These are phyloP conservation scores for Luzula sylvatica DNA, from an alignment of 176 grass and related monocot genomes.

Conservation along the genomic window DNA sequence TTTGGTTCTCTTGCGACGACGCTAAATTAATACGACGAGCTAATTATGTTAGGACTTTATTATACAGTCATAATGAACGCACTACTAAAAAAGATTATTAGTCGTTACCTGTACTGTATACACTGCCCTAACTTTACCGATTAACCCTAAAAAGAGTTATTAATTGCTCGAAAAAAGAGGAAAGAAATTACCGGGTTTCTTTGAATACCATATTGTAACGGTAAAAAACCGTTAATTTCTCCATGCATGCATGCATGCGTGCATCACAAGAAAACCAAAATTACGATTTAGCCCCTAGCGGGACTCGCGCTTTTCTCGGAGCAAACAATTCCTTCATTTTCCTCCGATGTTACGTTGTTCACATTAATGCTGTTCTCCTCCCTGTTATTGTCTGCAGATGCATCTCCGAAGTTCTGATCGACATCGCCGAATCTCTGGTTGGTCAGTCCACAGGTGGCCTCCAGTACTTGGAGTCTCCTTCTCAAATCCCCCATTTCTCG, in stretches of 20 bases:
- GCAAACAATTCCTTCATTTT: conserved; percentile 9
- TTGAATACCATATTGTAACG: conserved; percentile 1
- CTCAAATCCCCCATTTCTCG: conserved; percentile 62
- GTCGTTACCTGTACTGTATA: background rate
- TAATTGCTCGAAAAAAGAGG: too few species aligned
- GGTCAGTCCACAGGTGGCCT: conserved; percentile 27
- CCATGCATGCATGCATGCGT: background rate
- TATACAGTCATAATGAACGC: conserved; percentile 7
- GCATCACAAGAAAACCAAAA: conserved; percentile 17
- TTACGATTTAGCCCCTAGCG: conserved; percentile 14
- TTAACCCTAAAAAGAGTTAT: conserved; percentile 11
- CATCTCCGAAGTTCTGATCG: conserved; percentile 8
- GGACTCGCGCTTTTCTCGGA: conserved; percentile 21
- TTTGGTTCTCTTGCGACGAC: conserved; percentile 10
- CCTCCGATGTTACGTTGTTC: conserved; percentile 14
- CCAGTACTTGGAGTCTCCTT: conserved; percentile 39
- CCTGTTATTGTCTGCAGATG: conserved; percentile 4
- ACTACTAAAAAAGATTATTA: conserved; percentile 2
- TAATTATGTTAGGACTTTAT: conserved; percentile 15
- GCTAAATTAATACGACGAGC: conserved; percentile 8
- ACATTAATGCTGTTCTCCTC: conserved; percentile 23
- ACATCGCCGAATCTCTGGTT: conserved; percentile 34
- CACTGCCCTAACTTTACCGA: conserved; percentile 17
- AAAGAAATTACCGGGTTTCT: background rate
- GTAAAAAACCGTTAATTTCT: conserved; percentile 13